Percentiles rank a stretch among this genome's conserved stretches.
These are phyloP conservation scores for Candida ascalaphidarum DNA, from an alignment of 805 yeast genomes.

Conservation along the genomic window DNA sequence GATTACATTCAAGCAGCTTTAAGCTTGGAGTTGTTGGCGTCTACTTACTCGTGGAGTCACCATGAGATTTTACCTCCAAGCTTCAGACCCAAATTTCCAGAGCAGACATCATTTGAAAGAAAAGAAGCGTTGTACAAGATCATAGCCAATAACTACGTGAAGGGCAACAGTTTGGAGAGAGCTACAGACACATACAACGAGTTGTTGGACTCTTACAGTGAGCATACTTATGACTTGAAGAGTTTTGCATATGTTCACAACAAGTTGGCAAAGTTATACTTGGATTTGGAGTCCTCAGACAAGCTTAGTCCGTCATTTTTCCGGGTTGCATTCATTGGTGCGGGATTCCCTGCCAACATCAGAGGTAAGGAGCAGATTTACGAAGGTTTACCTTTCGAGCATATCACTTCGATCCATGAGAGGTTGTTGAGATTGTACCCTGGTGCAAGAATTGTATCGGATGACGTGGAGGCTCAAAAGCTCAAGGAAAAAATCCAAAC, in stretches of 20 bases:
- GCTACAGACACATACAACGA: constrained; percentile 76
- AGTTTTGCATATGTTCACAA: constrained; percentile 68
- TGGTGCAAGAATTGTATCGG: constrained; percentile 65
- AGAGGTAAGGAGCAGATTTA: constrained; percentile 72
- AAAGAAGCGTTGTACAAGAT: constrained; percentile 63
- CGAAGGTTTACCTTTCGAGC: constrained; percentile 85
- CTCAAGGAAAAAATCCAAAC: constrained; percentile 44
- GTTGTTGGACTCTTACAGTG: constrained; percentile 65
- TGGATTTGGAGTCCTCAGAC: constrained; percentile 58
- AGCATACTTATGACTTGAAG: constrained; percentile 63
- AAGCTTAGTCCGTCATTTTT: constrained; percentile 71
- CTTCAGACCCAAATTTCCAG: constrained; percentile 64
- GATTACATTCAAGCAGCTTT: constrained; percentile 80
- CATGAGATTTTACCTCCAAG: constrained; percentile 47
- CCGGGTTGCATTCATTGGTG: constrained; percentile 73
- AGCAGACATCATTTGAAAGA: constrained; percentile 72
- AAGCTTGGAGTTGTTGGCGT: constrained; percentile 67
- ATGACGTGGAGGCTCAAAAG: constrained; percentile 47
- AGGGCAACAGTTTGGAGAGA: constrained; percentile 69
- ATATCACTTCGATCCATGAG: constrained; percentile 73
- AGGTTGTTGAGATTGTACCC: constrained; percentile 69
- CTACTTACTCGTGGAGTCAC: constrained; percentile 68
- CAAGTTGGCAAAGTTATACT: constrained; percentile 60
- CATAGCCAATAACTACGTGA: constrained; percentile 61
- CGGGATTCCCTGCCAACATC: constrained; percentile 72